A percentile compares a stretch with the other conserved stretches of the same genome.
Evolutionary conservation across 495 filamentous ascomycete genomes (phyloP).

Genomic region (Darksidea phi): DNA sequence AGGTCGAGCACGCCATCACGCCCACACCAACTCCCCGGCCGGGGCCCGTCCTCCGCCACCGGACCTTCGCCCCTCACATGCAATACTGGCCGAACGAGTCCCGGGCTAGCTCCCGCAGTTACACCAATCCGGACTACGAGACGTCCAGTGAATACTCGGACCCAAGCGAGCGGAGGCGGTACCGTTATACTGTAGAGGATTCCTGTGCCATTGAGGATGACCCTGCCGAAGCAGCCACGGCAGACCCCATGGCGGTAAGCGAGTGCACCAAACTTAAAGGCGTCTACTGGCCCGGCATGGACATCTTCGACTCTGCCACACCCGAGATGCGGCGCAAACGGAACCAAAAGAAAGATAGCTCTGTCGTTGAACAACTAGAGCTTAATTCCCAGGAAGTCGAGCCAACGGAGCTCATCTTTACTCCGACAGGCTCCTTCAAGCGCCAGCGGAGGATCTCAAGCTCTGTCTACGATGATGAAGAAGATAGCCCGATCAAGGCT

Average conservation of each 20-base stretch:
- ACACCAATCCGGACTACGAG: constrained; percentile 35
- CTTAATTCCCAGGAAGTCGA: constrained; percentile 64
- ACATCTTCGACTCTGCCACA: constrained; percentile 80
- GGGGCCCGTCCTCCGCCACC: constrained; percentile 31
- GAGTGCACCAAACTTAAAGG: constrained; percentile 65
- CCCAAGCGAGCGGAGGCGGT: constrained; percentile 20
- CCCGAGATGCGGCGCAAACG: constrained; percentile 72
- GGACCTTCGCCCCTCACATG: constrained; percentile 44
- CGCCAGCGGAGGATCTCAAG: constrained; percentile 59
- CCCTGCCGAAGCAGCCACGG: constrained; percentile 23
- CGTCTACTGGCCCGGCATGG: constrained; percentile 78
- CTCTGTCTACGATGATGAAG: constrained; percentile 35
- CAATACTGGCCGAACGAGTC: constrained; percentile 33
- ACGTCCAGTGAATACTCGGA: constrained; percentile 33
- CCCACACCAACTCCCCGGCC: constrained; percentile 28
- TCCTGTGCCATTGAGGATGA: constrained; percentile 33
- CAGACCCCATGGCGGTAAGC: constrained; percentile 37
- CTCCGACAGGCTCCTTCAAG: constrained; percentile 53
- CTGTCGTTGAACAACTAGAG: constrained; percentile 68
- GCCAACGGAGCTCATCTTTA: constrained; percentile 68
- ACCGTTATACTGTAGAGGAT: constrained; percentile 19
- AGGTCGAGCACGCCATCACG: constrained; percentile 26
- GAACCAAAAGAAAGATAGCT: constrained; percentile 81
- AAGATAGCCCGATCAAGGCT: constrained; percentile 34
- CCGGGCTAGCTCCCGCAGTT: constrained; percentile 28